Evolutionary conservation across 345 rosid species (phyloP), one percentile per base, ranked within the genome.

Genomic region (Fremontodendron californicum): DNA sequence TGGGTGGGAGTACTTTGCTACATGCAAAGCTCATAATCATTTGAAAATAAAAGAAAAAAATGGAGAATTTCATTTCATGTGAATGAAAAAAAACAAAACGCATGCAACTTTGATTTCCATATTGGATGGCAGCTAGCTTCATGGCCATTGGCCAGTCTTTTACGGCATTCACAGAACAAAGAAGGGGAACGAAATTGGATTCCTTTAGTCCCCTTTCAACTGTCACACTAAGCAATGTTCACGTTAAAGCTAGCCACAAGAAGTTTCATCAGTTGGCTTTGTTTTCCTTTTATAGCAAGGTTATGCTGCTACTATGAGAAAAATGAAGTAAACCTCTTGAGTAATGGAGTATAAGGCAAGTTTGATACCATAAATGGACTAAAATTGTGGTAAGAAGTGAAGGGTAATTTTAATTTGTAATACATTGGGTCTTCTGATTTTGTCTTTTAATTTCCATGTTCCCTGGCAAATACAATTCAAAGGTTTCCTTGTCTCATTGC

Each of bases 81-180:
- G 52, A 37, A 48, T 25, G 43, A 72, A 66, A 74, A 73, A 74
- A 74, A 75, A 43, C 37, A 45, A 19, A 67, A 68, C 77, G 78
- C 80, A 74, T 81, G 81, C 81, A 46, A 57, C 57, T 57, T 77
- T 60, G 51, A 46, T 65, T n/a, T 58, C 21, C 13, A 21, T 46
- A 75, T 42, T 82, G 82, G 77, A 45, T 29, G 75, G 82, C 84
- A 71, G 78, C 81, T 74, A 33, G 29, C 52, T 68, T 69, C n/a
- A n/a, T n/a, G n/a, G n/a, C 75, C 78, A 31, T 63, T 63, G 63
- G 21, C 65, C 57, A 65, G 6, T 54, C 37, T 18, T 71, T 71
- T 35, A 19, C 52, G 23, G 48, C 31, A 13, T 57, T 29, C 62
- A 43, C 48, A 60, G 12, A 45, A 42, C 13, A 19, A 15, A 8